Evolutionary conservation across 2,329 filamentous ascomycete species (phyloP).

Genomic region (Emydomyces testavorans): DNA sequence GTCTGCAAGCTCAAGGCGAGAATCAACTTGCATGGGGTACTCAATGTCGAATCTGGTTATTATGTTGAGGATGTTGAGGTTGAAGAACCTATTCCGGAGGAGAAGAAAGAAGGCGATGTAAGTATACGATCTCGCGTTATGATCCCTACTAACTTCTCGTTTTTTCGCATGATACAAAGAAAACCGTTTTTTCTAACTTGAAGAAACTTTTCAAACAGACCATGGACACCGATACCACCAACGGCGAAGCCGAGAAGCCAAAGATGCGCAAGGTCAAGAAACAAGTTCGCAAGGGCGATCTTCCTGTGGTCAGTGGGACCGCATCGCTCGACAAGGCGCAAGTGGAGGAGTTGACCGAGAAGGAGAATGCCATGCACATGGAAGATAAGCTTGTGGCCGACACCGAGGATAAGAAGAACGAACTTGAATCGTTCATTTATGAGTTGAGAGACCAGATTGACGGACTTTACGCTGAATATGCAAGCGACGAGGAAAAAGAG

Average conservation of each 20-base stretch:
- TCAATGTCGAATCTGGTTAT: slow-evolving; percentile 95
- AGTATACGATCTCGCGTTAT: slow-evolving; percentile 20
- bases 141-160: slow-evolving; percentile 12
- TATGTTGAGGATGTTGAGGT: slow-evolving; percentile 97
- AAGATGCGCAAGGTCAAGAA: slow-evolving; percentile 98
- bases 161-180: slow-evolving; percentile 9
- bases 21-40: slow-evolving; percentile 87
- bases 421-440: slow-evolving; percentile 95
- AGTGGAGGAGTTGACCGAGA: slow-evolving; percentile 62
- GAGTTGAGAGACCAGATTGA: slow-evolving; percentile 92
- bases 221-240: slow-evolving; percentile 67
- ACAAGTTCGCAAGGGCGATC: slow-evolving; percentile 93
- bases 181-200: slow-evolving; percentile 19
- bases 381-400: slow-evolving; percentile 97
- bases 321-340: slow-evolving; percentile 59
- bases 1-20: slow-evolving; percentile 99
- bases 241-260: slow-evolving; percentile 55
- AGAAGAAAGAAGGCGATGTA: slow-evolving; percentile 53
- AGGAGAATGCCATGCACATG: slow-evolving; percentile 84
- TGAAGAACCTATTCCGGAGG: slow-evolving; percentile 78
- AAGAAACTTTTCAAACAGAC: slow-evolving; percentile 43
- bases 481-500: slow-evolving; percentile 82
- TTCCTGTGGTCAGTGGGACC: slow-evolving; percentile 75
- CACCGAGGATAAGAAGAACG: slow-evolving; percentile 99
- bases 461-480: slow-evolving; percentile 77